phyloP scores from a whole-genome alignment of 352 stramenopile species.

The Phytopythium litorale region DNA sequence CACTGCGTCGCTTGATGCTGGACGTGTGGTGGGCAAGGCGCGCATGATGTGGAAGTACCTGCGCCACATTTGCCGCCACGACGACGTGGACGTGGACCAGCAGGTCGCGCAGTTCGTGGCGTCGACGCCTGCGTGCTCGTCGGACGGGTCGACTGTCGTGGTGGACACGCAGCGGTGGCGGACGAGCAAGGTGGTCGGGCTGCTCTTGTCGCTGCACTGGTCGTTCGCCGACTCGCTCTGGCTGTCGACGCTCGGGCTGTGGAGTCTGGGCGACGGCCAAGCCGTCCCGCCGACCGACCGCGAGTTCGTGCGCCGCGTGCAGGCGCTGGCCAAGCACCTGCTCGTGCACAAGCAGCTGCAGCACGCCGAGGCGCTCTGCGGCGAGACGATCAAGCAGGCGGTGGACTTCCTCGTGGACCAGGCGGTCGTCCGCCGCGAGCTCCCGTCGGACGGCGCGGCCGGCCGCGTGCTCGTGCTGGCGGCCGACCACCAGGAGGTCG shows the following conservation, averaged over 20 bases:
- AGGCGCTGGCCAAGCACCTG: slow-evolving; percentile 52
- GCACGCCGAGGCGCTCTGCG: slow-evolving; percentile 70
- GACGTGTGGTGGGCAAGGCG: slow-evolving; percentile 33
- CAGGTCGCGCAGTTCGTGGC: slow-evolving; percentile 30
- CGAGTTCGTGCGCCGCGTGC: slow-evolving; percentile 47
- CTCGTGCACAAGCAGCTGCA: slow-evolving; percentile 32
- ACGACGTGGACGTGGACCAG: slow-evolving; percentile 35
- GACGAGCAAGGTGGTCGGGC: slow-evolving; percentile 37
- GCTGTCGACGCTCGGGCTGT: slow-evolving; percentile 48
- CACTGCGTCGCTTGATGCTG: slow-evolving; percentile 17
- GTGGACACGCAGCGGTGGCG: slow-evolving; percentile 36
- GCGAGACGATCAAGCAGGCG: slow-evolving; percentile 72
- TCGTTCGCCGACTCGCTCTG: slow-evolving; percentile 78
- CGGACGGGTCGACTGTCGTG: slow-evolving; percentile 9
- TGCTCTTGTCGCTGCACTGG: slow-evolving; percentile 67
- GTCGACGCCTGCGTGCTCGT: slow-evolving; percentile 17
- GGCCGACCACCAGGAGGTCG: slow-evolving; percentile 10
- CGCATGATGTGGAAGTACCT: slow-evolving; percentile 58
- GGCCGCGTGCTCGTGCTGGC: slow-evolving; percentile 23
- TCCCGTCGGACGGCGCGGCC: slow-evolving; percentile 22
- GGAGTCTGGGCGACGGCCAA: slow-evolving; percentile 19
- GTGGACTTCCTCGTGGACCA: slow-evolving; percentile 58
- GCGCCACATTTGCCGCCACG: slow-evolving; percentile 63
- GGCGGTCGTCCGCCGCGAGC: slow-evolving; percentile 30
- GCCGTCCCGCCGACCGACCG: slow-evolving; percentile 25